Percentiles rank a stretch among this genome's conserved stretches.
Evolutionary conservation across 805 yeast species (phyloP).

Genomic region (Candida quercuum): DNA sequence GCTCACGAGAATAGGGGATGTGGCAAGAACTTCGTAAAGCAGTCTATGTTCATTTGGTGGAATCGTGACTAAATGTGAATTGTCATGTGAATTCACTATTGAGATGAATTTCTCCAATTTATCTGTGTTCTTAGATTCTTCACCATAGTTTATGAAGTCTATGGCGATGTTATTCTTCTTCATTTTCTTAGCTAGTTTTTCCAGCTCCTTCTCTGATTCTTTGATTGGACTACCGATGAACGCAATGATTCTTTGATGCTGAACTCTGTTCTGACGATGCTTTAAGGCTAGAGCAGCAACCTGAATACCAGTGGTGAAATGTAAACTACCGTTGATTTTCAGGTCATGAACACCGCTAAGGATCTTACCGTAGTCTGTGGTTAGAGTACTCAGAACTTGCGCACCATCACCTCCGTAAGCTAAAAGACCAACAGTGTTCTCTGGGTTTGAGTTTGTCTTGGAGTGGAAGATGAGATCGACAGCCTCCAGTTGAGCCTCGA

Average conservation of each 20-base stretch:
- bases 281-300: constrained; percentile 91
- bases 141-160: constrained; percentile 90
- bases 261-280: constrained; percentile 92
- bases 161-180: constrained; percentile 89
- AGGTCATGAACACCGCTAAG: constrained; percentile 80
- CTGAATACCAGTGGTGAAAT: constrained; percentile 80
- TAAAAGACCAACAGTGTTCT: constrained; percentile 86
- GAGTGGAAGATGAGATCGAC: constrained; percentile 82
- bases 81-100: constrained; percentile 65
- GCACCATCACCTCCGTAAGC: constrained; percentile 86
- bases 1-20: constrained; percentile 67
- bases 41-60: constrained; percentile 79
- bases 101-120: constrained; percentile 76
- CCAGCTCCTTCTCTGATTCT: constrained; percentile 65
- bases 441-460: constrained; percentile 87
- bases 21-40: constrained; percentile 73
- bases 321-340: constrained; percentile 59
- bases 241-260: constrained; percentile 81
- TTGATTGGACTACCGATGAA: constrained; percentile 85
- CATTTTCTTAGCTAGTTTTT: constrained; percentile 82
- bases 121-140: constrained; percentile 68
- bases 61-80: constrained; percentile 77
- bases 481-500: constrained; percentile 88
- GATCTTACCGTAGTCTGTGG: constrained; percentile 81
- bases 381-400: constrained; percentile 81